Conservation (phyloP, 345 rosid genomes). For the Arabis alpina region DNA sequence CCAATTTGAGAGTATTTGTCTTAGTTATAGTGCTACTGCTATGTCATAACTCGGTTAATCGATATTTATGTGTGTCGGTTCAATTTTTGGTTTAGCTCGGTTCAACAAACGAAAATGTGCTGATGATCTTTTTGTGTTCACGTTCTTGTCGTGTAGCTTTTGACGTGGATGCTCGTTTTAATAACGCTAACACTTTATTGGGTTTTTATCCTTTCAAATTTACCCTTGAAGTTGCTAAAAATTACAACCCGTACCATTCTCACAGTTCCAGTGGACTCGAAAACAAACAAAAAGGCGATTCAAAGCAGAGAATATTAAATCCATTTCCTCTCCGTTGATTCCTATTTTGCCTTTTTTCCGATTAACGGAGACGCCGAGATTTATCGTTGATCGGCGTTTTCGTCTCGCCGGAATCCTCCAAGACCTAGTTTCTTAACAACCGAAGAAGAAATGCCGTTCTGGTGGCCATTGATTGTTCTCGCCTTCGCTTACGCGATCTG, state of each 20-base stretch:
- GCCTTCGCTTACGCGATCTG: slow-evolving; percentile 92
- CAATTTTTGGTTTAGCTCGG: not conserved
- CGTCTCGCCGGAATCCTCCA: slow-evolving; percentile 14
- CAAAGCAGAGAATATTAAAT: slow-evolving; percentile 32
- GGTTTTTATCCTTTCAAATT: not conserved
- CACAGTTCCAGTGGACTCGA: slow-evolving; percentile 38
- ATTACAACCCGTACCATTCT: slow-evolving; percentile 29
- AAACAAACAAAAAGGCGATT: slow-evolving; percentile 8
- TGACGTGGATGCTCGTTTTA: slow-evolving; percentile 28
- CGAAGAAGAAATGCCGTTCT: slow-evolving; percentile 62
- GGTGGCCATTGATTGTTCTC: slow-evolving; percentile 91
- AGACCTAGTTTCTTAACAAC: slow-evolving; percentile 7
- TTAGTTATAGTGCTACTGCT: too few species aligned
- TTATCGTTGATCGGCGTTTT: slow-evolving; percentile 9
- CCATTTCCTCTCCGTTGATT: slow-evolving; percentile 20
- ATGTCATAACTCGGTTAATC: too few species aligned
- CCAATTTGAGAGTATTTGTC: not conserved
- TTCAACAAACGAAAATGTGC: not conserved
- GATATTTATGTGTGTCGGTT: too few species aligned
- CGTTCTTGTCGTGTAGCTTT: slow-evolving; percentile 24
- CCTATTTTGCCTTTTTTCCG: slow-evolving; percentile 17
- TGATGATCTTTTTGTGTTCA: slow-evolving; percentile 15
- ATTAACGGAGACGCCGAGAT: slow-evolving; percentile 30
- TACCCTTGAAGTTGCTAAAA: slow-evolving; percentile 24
- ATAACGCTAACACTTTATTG: not conserved